A percentile compares a stretch with the other conserved stretches of the same genome.
Evolutionary conservation across 1,139 yeast genomes (phyloP).

Genomic region (Yamadazyma buinensis): DNA sequence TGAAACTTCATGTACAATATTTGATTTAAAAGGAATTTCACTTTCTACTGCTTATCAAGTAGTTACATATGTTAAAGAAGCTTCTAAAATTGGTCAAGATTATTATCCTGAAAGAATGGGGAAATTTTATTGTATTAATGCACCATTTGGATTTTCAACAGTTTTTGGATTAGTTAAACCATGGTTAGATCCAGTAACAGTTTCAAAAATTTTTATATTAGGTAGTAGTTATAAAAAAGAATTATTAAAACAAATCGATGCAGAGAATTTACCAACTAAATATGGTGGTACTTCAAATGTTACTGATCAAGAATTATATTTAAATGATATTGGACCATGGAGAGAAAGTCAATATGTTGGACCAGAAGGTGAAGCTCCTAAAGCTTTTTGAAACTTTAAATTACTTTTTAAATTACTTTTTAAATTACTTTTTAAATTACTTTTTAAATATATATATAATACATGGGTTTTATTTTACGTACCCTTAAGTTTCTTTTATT

Average conservation of each 20-base stretch:
- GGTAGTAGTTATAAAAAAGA: constrained; percentile 79
- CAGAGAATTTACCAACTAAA: constrained; percentile 84
- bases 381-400: constrained; percentile 31
- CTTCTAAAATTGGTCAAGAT: constrained; percentile 91
- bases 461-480: no score
- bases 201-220: constrained; percentile 85
- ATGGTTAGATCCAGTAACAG: constrained; percentile 95
- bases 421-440: no score
- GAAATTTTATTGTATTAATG: constrained; percentile 89
- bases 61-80: constrained; percentile 83
- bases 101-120: constrained; percentile 99
- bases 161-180: constrained; percentile 90
- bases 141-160: constrained; percentile 95
- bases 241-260: constrained; percentile 86
- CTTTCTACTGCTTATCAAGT: constrained; percentile 82
- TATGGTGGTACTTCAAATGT: constrained; percentile 81
- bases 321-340: constrained; percentile 97
- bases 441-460: background rate
- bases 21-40: constrained; percentile 93
- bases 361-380: constrained; percentile 84
- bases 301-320: constrained; percentile 73
- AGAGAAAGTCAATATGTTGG: constrained; percentile 82
- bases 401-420: no score
- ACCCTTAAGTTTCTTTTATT: no score
- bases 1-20: constrained; percentile 94